Conservation (phyloP, 495 filamentous ascomycete genomes). For the Lasiosphaeria miniovina region DNA sequence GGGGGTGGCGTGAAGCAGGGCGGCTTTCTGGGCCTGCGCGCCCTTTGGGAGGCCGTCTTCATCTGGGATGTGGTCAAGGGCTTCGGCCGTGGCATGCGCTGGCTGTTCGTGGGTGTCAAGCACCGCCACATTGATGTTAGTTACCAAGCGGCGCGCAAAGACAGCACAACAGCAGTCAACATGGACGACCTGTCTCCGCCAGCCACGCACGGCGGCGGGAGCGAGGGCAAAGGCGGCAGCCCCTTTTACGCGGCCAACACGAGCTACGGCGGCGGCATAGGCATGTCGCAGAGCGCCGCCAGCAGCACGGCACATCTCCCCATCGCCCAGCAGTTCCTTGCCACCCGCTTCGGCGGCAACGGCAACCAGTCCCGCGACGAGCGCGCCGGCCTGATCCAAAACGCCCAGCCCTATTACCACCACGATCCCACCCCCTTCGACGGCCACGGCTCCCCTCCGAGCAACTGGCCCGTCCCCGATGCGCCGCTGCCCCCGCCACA, state of each 20-base stretch:
- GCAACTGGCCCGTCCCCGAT: too few relatives aligned
- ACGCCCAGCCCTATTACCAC: slow-evolving; percentile 38
- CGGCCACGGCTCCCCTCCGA: too few relatives aligned
- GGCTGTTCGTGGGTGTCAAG: slow-evolving; percentile 73
- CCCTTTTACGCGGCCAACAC: slow-evolving; percentile 16
- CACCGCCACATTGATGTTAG: slow-evolving; percentile 43
- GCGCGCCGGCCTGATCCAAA: slow-evolving; percentile 42
- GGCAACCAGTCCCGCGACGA: slow-evolving; percentile 33
- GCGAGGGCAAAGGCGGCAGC: neutral
- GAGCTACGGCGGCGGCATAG: slow-evolving; percentile 21
- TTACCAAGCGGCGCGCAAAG: slow-evolving; percentile 29
- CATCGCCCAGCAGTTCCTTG: slow-evolving; percentile 42
- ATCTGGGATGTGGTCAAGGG: slow-evolving; percentile 81
- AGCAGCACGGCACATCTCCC: slow-evolving; percentile 38
- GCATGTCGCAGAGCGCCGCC: slow-evolving; percentile 26
- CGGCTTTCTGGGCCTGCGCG: slow-evolving; percentile 58
- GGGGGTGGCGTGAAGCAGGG: slow-evolving; percentile 55
- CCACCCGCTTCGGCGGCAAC: slow-evolving; percentile 24
- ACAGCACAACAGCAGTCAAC: slow-evolving; percentile 12
- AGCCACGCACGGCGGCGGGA: slow-evolving; percentile 16
- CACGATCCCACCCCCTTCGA: slow-evolving; percentile 28
- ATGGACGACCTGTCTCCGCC: slow-evolving; percentile 31
- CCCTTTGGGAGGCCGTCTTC: slow-evolving; percentile 72
- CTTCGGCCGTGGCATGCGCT: slow-evolving; percentile 70
- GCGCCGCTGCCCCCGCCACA: too few relatives aligned